phyloP scores from a whole-genome alignment of 164 flowering plant species.

The Vitis amurensis region DNA sequence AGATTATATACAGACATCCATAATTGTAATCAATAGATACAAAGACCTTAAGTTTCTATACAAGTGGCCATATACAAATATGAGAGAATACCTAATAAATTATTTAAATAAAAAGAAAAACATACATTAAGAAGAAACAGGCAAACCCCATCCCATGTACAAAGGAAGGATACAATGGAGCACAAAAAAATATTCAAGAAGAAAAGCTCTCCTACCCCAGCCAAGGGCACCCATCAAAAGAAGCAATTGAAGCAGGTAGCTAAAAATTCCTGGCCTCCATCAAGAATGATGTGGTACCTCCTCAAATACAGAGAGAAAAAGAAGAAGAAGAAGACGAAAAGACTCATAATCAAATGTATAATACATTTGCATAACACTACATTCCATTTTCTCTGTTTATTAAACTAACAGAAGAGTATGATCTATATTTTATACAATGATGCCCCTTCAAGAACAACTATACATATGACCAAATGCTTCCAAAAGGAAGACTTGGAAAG shows the following conservation, averaged over 20 bases:
- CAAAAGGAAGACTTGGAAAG: neutral
- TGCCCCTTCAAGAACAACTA: neutral
- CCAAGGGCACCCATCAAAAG: neutral
- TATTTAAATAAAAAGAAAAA: no score
- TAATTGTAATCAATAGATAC: no score
- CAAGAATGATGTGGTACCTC: conserved; percentile 2
- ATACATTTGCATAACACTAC: neutral
- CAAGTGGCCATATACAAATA: no score
- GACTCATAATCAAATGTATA: neutral
- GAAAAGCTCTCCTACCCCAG: neutral
- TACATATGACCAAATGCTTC: conserved; percentile 1
- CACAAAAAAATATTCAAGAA: no score
- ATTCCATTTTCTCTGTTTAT: neutral
- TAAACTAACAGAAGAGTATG: neutral
- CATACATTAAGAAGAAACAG: no score
- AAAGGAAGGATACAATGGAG: no score
- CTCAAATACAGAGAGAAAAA: neutral
- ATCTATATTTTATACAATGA: neutral
- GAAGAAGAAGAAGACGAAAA: no score
- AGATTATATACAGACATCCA: no score
- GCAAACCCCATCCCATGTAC: no score
- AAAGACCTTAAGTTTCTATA: no score
- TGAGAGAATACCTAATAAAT: no score
- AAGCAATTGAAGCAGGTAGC: neutral
- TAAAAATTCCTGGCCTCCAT: neutral